Evolutionary conservation across 495 filamentous ascomycete genomes (phyloP), one percentile per base, ranked within the genome.

Genomic region (Penicillium malachiteum): DNA sequence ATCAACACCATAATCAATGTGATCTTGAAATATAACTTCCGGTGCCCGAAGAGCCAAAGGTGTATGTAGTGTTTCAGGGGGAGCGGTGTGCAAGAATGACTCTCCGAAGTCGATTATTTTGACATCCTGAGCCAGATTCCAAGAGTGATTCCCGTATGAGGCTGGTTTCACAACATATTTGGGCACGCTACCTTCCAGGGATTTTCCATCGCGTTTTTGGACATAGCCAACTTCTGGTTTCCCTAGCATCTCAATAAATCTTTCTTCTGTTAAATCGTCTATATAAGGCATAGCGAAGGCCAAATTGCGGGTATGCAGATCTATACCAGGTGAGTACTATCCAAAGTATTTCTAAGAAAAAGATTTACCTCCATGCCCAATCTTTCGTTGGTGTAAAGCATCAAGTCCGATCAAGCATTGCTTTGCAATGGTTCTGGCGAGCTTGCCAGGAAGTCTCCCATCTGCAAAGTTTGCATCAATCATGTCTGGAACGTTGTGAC

Each of bases 251-350:
- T 73, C 52, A 42, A 69, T 61, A 35, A 77, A 63, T 30, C 57
- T 49, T 5, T 65, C 50, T 56, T 73, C 67, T 1, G 65, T 34
- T 44, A 67, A 2, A 26, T 63, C 46, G 3, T 59, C 35, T 32
- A 73, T 45, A 26, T 16, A 41, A 44, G 62, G 59, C n/a, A 68
- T 55, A 9, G 60, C 59, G 47, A 80, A 78, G 35, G 71, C 68
- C 21, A 81, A 59, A 57, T 83, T 83, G 43, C 75, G 71, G 32
- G 77, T 74, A 56, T 78, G 74, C 11, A 80, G 59, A 58, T 78
- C 78, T 69, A 58, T 57, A 33, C 43, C 32, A 47, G 17, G 47
- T 66, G 37, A 67, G 60, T 33, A 56, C 26, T 51, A 17, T 56
- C 35, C 32, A 18, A 52, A 32, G 38, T 63, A 46, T 48, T 43